phyloP scores from a whole-genome alignment of 176 grass and related monocot genomes.

The Aechmea fasciata region DNA sequence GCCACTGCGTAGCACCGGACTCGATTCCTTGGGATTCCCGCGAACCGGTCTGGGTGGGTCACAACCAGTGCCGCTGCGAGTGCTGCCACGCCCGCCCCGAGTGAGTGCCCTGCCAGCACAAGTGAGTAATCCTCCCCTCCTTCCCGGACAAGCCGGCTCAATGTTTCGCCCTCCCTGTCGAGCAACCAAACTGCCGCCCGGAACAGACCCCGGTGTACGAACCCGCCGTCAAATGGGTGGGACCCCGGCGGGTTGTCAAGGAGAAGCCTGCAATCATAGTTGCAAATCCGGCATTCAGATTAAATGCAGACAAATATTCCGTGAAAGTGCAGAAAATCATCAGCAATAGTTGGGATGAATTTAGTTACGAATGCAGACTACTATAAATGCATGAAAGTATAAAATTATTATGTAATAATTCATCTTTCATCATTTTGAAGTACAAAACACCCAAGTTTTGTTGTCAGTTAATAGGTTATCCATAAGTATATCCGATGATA shows the following conservation, averaged over 20 bases:
- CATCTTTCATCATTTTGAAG: too few species aligned
- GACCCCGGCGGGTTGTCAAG: constrained; percentile 92
- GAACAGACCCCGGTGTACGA: constrained; percentile 85
- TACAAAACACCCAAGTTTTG: too few species aligned
- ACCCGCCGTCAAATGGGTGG: constrained; percentile 62
- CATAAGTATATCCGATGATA: too few species aligned
- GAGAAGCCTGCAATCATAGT: constrained; percentile 31
- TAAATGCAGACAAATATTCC: too few species aligned
- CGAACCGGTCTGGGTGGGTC: constrained; percentile 62
- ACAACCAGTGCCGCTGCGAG: constrained; percentile 79
- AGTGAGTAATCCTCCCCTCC: constrained; percentile 49
- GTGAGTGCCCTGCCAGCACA: constrained; percentile 75
- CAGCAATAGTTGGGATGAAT: too few species aligned
- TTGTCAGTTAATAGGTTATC: too few species aligned
- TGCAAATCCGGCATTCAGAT: too few species aligned
- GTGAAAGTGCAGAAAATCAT: too few species aligned
- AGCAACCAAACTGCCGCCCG: constrained; percentile 61
- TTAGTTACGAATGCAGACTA: too few species aligned
- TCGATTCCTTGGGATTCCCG: constrained; percentile 47
- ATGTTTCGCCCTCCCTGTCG: constrained; percentile 48
- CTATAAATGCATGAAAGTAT: too few species aligned
- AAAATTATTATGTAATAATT: too few species aligned
- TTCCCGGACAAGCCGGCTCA: constrained; percentile 31
- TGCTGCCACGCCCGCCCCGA: constrained; percentile 83
- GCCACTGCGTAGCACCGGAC: constrained; percentile 74